phyloP scores from a whole-genome alignment of 306 rosid species.

The Acacia melanoxylon region DNA sequence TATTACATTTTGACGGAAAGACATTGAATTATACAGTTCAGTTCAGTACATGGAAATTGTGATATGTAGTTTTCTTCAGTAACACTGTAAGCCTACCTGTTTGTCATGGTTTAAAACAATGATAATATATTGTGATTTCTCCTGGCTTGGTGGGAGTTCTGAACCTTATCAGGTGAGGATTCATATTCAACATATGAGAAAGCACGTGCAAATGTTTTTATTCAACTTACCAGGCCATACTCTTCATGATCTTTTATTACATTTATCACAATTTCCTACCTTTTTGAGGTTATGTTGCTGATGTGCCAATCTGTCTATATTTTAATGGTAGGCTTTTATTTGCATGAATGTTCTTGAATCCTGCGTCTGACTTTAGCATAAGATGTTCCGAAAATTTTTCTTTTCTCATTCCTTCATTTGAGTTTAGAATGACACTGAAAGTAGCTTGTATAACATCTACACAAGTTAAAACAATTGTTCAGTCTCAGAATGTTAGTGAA shows the following conservation, averaged over 20 bases:
- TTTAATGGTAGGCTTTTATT: not conserved
- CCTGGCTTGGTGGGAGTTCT: not conserved
- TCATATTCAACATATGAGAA: too few species aligned
- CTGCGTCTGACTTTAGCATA: not conserved
- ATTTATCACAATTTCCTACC: not conserved
- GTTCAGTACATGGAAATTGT: conserved; percentile 37
- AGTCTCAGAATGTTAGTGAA: too few species aligned
- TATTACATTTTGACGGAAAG: conserved; percentile 56
- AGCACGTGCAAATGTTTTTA: too few species aligned
- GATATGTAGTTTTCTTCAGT: conserved; percentile 23
- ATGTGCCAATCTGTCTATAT: not conserved
- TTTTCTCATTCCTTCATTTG: too few species aligned
- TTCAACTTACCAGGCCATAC: too few species aligned
- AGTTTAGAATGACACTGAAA: too few species aligned
- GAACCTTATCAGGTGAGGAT: not conserved
- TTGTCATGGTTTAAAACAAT: not conserved
- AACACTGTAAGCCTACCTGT: not conserved
- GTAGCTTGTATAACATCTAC: too few species aligned
- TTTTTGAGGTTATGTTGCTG: not conserved
- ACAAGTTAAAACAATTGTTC: too few species aligned
- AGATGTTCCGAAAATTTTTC: too few species aligned
- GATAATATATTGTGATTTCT: not conserved
- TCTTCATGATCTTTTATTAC: not conserved
- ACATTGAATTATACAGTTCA: conserved; percentile 51
- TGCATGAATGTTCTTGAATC: not conserved